Evolutionary conservation across 2,329 filamentous ascomycete genomes (phyloP).

Genomic region (Periconia macrospinosa): DNA sequence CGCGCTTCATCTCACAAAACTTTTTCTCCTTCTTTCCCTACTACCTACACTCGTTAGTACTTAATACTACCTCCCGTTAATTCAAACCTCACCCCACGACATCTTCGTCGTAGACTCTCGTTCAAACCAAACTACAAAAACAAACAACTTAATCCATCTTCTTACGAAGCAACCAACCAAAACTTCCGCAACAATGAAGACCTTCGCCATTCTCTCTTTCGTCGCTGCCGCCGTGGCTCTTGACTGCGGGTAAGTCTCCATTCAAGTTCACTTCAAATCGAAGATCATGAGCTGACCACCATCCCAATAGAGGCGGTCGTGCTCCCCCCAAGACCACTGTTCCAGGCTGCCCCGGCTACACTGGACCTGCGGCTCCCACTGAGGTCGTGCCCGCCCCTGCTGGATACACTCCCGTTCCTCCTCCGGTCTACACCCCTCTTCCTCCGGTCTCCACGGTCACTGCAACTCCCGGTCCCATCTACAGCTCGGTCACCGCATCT

Average conservation of each 20-base stretch:
- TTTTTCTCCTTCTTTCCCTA: not conserved
- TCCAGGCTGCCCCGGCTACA: constrained; percentile 62
- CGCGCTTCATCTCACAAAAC: not conserved
- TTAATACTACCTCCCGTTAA: not conserved
- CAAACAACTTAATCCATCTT: not conserved
- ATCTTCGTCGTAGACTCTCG: constrained; percentile 2
- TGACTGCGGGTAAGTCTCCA: too few relatives aligned
- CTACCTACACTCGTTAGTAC: not conserved
- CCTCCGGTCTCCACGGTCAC: not conserved
- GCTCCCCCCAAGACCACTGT: constrained; percentile 66
- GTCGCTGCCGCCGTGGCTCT: constrained; percentile 20
- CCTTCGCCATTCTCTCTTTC: constrained; percentile 29
- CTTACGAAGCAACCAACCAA: constrained; percentile 1
- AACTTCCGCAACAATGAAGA: constrained; percentile 10
- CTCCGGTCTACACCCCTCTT: not conserved
- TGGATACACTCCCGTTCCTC: constrained; percentile 47
- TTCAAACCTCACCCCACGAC: not conserved
- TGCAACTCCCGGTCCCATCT: not conserved
- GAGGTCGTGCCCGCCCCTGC: constrained; percentile 30
- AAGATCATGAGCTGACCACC: too few relatives aligned
- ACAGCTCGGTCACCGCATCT: not conserved
- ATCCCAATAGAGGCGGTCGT: constrained; percentile 60
- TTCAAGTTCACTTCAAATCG: too few relatives aligned
- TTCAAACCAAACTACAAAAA: not conserved
- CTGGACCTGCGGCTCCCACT: constrained; percentile 58